A percentile compares a stretch with the other conserved stretches of the same genome.
Conservation (phyloP, 768 basidiomycete genomes). For the Suillus brevipes region DNA sequence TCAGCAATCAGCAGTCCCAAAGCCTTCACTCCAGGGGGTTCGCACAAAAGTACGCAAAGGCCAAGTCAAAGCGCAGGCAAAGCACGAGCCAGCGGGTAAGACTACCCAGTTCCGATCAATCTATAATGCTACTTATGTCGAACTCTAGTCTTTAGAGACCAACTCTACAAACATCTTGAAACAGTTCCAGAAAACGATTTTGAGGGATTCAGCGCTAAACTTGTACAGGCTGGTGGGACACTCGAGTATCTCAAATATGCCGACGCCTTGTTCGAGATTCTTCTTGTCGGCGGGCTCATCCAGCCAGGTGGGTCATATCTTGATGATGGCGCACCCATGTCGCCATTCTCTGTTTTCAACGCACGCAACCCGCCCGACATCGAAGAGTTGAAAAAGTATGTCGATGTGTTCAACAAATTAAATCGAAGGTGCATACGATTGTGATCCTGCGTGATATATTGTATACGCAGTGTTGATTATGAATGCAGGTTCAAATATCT, state of each 20-base stretch:
- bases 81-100: conserved; percentile 83
- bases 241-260: conserved; percentile 98
- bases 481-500: conserved; percentile 92
- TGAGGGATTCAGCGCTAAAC: conserved; percentile 77
- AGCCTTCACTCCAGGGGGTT: conserved; percentile 92
- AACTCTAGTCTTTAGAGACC: conserved; percentile 82
- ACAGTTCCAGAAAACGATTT: conserved; percentile 79
- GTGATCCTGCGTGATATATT: conserved; percentile 7
- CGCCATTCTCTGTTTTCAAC: conserved; percentile 86
- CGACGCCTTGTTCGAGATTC: conserved; percentile 93
- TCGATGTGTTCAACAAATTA: conserved; percentile 94
- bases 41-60: conserved; percentile 93
- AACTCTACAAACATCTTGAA: conserved; percentile 89
- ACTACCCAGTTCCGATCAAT: neutral
- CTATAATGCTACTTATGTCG: conserved; percentile 11
- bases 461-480: conserved; percentile 9
- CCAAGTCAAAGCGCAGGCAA: conserved; percentile 88
- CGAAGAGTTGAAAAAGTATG: conserved; percentile 88
- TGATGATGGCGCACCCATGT: conserved; percentile 82
- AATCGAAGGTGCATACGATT: conserved; percentile 72
- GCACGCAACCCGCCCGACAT: conserved; percentile 76
- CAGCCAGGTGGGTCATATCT: conserved; percentile 93
- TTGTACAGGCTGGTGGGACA: conserved; percentile 87
- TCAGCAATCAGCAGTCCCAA: conserved; percentile 80
- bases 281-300: conserved; percentile 92